phyloP scores from a whole-genome alignment of 768 basidiomycete genomes.

The Lanmaoa pseudosensibilis region DNA sequence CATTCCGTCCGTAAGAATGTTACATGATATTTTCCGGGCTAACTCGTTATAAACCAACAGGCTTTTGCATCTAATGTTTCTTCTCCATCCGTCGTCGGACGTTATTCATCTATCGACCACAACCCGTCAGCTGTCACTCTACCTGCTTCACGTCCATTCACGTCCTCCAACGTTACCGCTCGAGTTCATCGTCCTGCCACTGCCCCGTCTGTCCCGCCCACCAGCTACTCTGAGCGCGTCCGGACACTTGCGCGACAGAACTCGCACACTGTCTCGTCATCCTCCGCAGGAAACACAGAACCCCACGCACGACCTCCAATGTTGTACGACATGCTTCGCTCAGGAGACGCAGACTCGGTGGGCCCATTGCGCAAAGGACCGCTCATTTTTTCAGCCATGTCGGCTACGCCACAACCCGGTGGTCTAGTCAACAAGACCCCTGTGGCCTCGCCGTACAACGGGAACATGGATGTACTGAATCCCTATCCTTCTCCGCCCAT shows the following conservation, averaged over 20 bases:
- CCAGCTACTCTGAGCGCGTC: constrained; percentile 20
- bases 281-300: not conserved
- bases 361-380: constrained; percentile 47
- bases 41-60: constrained; percentile 27
- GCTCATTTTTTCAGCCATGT: constrained; percentile 63
- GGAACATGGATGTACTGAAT: not conserved
- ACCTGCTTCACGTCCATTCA: constrained; percentile 12
- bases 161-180: constrained; percentile 1
- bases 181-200: constrained; percentile 15
- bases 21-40: constrained; percentile 14
- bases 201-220: constrained; percentile 10
- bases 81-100: not conserved
- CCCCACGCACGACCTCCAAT: constrained; percentile 7
- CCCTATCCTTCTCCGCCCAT: constrained; percentile 32
- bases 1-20: constrained; percentile 22
- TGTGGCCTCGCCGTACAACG: constrained; percentile 14
- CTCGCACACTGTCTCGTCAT: constrained; percentile 9
- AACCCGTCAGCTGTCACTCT: not conserved
- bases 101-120: constrained; percentile 1
- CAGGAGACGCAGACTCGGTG: constrained; percentile 14
- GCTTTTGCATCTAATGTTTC: not conserved
- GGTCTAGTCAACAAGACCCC: not conserved
- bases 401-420: constrained; percentile 27
- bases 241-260: constrained; percentile 7
- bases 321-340: constrained; percentile 24